These are phyloP conservation scores for Dendrobium officinale DNA, from an alignment of 106 monocot genomes.

Conservation along the genomic window DNA sequence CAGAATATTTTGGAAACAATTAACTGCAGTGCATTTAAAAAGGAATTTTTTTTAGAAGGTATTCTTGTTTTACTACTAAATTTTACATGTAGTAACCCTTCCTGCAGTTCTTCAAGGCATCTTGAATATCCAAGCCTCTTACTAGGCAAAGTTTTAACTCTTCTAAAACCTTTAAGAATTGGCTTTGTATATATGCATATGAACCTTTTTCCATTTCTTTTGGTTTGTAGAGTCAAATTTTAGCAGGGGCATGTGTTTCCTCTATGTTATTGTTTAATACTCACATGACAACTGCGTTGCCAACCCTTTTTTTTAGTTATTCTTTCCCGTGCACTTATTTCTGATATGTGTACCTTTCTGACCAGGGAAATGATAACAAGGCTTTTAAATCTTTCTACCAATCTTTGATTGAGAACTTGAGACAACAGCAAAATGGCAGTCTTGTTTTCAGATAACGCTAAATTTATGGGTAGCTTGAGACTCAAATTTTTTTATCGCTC, in stretches of 20 bases:
- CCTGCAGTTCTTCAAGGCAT: too few relatives aligned
- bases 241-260: neutral
- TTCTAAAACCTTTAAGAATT: too few relatives aligned
- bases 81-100: too few relatives aligned
- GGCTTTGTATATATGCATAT: neutral
- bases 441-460: constrained; percentile 84
- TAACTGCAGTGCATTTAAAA: neutral
- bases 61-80: neutral
- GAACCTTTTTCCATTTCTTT: neutral
- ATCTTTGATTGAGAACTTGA: constrained; percentile 75
- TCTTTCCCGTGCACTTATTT: neutral
- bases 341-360: neutral
- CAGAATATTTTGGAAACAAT: too few relatives aligned
- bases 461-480: neutral
- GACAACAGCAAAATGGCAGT: constrained; percentile 90
- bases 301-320: neutral
- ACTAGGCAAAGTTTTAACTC: too few relatives aligned
- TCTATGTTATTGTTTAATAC: neutral
- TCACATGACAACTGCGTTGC: neutral
- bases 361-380: constrained; percentile 69
- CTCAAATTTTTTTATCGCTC: neutral
- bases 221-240: neutral
- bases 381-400: constrained; percentile 73
- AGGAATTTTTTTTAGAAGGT: neutral
- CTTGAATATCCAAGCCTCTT: too few relatives aligned